Evolutionary conservation across 192 early-diverging fungal genomes (phyloP).

Genomic region (Entomortierella parvispora): DNA sequence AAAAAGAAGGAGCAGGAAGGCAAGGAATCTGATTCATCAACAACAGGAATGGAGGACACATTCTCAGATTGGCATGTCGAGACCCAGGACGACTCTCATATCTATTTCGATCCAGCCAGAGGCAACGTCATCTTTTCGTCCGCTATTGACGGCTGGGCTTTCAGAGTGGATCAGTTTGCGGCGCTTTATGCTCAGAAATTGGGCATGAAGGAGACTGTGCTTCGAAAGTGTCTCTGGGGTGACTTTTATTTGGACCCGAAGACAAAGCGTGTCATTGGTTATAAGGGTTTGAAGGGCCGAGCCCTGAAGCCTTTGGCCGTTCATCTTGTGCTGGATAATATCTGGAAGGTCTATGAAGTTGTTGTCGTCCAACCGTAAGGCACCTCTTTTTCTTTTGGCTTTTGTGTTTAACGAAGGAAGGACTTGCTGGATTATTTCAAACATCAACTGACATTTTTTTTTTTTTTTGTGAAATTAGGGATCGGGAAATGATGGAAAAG

Average conservation of each 20-base stretch:
- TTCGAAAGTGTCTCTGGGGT: slow-evolving; percentile 94
- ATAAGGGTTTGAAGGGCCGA: slow-evolving; percentile 86
- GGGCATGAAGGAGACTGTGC: slow-evolving; percentile 76
- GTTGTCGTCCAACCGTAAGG: slow-evolving; percentile 68
- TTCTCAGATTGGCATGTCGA: slow-evolving; percentile 85
- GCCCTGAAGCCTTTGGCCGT: slow-evolving; percentile 95
- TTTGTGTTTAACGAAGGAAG: not conserved
- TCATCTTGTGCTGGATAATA: slow-evolving; percentile 92
- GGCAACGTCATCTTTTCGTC: slow-evolving; percentile 98
- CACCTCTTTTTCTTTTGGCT: slow-evolving; percentile 3
- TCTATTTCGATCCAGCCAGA: slow-evolving; percentile 95
- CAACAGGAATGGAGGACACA: slow-evolving; percentile 42
- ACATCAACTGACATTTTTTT: not conserved
- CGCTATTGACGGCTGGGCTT: slow-evolving; percentile 99
- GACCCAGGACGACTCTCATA: slow-evolving; percentile 91
- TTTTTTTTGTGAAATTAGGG: slow-evolving; percentile 19
- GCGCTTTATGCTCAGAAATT: slow-evolving; percentile 90
- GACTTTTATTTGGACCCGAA: slow-evolving; percentile 98
- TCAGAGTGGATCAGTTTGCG: slow-evolving; percentile 94
- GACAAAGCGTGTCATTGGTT: slow-evolving; percentile 87
- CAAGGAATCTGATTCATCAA: slow-evolving; percentile 53
- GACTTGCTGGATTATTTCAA: slow-evolving; percentile 14
- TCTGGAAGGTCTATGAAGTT: slow-evolving; percentile 95
- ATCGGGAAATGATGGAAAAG: slow-evolving; percentile 91
- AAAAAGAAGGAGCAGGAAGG: slow-evolving; percentile 51